Evolutionary conservation across 225 moss, liverwort and hornwort species (phyloP), one percentile per base, ranked within the genome.

Genomic region (Straminergon stramineum): DNA sequence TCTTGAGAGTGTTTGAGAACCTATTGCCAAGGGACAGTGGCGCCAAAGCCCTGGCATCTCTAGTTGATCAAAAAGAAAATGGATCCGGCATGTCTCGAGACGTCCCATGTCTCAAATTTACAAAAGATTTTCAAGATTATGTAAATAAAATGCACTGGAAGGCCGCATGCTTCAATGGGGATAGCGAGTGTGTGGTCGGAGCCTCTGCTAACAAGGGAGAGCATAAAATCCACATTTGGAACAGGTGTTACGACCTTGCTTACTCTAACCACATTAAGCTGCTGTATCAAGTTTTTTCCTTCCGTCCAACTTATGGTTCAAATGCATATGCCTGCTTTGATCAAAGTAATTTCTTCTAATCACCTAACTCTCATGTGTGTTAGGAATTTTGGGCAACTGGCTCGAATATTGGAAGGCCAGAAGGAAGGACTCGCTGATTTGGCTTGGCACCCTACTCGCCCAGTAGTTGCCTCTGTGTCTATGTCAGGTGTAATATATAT

Each of bases 101-200:
- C 86, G 88, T 94, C 30, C 94, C 92, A 67, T 97, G 95, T 88
- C 97, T 99, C 65, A 95, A 90, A 81, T 91, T 97, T 83, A 95
- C 96, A 10, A 96, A 97, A 90, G 99, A 99, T 58, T 99, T 96
- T 89, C 97, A 97, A 91, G 99, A 99, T 90, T 95, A 92, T 86
- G 99, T 99, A 58, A 99, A 99, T 90, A 96, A 96, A 92, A 97
- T 97, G 96, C 99, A 97, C 90, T 99, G 99, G 99, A 99, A 99
- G 93, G 95, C 95, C 83, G 95, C 95, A 63, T 99, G 97, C 90
- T 99, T 99, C 87, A 99, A 97, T 68, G 97, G 99, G 60, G 99
- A 99, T 91, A 96, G 99, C 48, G 99, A 99, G 88, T 97, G 96
- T 91, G 97, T 99, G 85, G 95, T 99, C 88, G 99, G 99, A 86